These are phyloP conservation scores for Saccharum spontaneum DNA, from an alignment of 176 grass and related monocot species.

Conservation along the genomic window DNA sequence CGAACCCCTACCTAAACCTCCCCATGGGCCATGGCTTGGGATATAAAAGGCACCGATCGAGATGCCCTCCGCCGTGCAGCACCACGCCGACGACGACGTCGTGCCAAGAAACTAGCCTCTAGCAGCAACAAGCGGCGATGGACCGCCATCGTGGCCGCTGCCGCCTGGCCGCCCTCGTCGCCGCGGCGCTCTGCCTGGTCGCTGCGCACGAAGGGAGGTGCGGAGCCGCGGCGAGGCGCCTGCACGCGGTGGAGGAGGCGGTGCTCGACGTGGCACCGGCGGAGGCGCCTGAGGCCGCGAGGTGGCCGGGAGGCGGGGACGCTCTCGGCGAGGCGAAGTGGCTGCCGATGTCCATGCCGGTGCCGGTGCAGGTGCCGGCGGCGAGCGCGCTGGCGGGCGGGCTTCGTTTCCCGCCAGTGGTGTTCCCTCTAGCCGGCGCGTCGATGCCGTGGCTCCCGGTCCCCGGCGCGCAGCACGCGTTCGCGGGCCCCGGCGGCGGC, in stretches of 20 bases:
- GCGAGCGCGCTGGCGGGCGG: constrained; percentile 20
- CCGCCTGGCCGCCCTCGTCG: not conserved
- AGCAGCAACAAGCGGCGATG: not conserved
- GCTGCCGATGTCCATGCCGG: constrained; percentile 38
- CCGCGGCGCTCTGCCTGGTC: constrained; percentile 19
- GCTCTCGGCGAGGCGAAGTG: constrained; percentile 29
- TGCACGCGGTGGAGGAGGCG: not conserved
- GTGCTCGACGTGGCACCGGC: constrained; percentile 6
- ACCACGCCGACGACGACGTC: not conserved
- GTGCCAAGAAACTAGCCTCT: not conserved
- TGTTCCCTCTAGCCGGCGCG: not conserved
- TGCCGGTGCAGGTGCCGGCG: constrained; percentile 34
- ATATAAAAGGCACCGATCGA: not conserved
- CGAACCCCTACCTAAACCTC: constrained; percentile 42
- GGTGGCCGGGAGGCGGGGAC: not conserved
- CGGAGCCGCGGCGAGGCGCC: constrained; percentile 10
- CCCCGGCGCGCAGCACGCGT: constrained; percentile 23
- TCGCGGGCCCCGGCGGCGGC: not conserved
- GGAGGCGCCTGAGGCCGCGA: constrained; percentile 9
- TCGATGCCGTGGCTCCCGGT: constrained; percentile 34
- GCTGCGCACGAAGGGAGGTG: not conserved
- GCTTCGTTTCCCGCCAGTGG: constrained; percentile 36
- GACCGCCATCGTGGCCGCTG: not conserved
- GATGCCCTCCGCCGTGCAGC: not conserved
- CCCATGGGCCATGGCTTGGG: not conserved